These are phyloP conservation scores for Cotoneaster glaucophyllus DNA, from an alignment of 306 rosid genomes.

Conservation along the genomic window DNA sequence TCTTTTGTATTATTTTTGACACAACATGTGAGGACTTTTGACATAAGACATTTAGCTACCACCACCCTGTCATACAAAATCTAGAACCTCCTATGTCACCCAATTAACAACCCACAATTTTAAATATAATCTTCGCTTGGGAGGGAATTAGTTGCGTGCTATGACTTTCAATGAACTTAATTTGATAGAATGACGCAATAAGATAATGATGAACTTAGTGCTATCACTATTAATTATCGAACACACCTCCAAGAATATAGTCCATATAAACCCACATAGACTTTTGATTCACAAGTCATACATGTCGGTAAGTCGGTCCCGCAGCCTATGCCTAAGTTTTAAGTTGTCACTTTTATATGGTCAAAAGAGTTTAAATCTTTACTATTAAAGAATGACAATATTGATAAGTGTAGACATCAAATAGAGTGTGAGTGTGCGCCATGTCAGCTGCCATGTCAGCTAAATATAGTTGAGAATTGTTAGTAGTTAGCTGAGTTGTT, in stretches of 20 bases:
- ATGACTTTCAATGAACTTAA: not conserved
- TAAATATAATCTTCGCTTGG: not conserved
- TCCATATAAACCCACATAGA: constrained; percentile 6
- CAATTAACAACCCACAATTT: not conserved
- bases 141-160: constrained; percentile 1
- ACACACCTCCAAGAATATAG: not conserved
- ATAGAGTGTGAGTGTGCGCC: no score
- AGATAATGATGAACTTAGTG: not conserved
- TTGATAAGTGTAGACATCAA: no score
- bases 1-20: not conserved
- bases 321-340: not conserved
- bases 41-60: not conserved
- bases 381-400: not conserved
- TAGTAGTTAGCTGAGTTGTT: no score
- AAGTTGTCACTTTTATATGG: not conserved
- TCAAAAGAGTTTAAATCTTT: not conserved
- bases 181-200: not conserved
- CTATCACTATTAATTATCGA: not conserved
- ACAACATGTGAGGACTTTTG: not conserved
- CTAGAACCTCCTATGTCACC: constrained; percentile 1
- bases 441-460: no score
- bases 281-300: constrained; percentile 1
- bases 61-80: not conserved
- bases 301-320: not conserved
- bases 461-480: no score